Evolutionary conservation across 345 rosid species (phyloP), one percentile per base, ranked within the genome.

Genomic region (Dimocarpus longan): DNA sequence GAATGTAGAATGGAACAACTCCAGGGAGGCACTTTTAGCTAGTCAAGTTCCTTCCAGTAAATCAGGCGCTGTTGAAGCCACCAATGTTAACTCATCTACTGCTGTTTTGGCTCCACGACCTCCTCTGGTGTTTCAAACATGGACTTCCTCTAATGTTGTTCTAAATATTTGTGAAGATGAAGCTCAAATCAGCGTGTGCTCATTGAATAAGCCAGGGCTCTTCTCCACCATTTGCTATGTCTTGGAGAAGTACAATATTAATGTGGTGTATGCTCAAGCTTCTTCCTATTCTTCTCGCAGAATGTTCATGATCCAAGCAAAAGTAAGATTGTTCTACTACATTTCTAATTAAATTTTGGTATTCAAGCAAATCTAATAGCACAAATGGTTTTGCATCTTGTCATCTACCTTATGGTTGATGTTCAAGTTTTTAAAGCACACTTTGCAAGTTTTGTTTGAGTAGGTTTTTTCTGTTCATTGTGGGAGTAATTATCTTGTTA

Each of bases 251-350:
- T 85, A 87, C 12, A 82, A 86, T 8, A 80, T 93, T 2, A 92
- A 89, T 71, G 85, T 93, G 66, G 22, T 89, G 11, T 85, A 85
- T 44, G 94, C 87, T 77, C 88, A 85, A 72, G 80, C 86, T 63
- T 87, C 89, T 21, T 85, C 91, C 4, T 82, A 82, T 74, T 79
- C 59, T 75, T 77, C 68, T 66, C 82, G 79, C 13, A 77, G 80
- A 79, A 81, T 82, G 84, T 86, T 75, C 85, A 82, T 93, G 93
- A 88, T 91, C 76, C 93, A 89, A 80, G 86, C 87, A 2, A 89
- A 81, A 60, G 90, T 92, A 87, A 82, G 86, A 13, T 67, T 28
- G 28, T n/a, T 68, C 68, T 65, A 3, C 18, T 13, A 5, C 52
- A 22, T 50, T 48, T 48, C 37, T 32, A 32, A 32, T 1, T 32